Evolutionary conservation across 768 basidiomycete species (phyloP).

Genomic region (Floccularia luteovirens): DNA sequence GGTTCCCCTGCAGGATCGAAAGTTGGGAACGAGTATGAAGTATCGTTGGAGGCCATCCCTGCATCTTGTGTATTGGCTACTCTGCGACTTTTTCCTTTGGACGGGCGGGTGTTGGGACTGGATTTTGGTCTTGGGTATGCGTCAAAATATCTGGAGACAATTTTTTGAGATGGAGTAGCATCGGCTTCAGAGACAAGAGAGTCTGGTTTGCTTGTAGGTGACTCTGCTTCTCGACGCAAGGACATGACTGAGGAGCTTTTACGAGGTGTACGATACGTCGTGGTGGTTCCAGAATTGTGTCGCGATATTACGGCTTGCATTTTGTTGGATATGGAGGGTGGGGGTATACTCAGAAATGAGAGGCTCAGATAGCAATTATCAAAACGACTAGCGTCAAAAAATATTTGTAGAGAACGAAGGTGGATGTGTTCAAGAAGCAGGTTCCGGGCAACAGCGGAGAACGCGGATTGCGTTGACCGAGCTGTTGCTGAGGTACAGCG

Average conservation of each 20-base stretch:
- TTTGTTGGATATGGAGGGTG: no score
- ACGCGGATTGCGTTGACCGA: no score
- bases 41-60: conserved; percentile 13
- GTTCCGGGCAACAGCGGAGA: no score
- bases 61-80: no score
- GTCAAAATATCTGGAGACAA: conserved; percentile 40
- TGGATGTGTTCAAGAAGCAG: no score
- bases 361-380: no score
- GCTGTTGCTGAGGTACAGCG: no score
- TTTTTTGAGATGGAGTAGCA: no score
- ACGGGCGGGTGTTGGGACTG: conserved; percentile 21
- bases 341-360: no score
- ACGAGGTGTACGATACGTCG: conserved; percentile 34
- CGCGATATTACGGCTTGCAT: conserved; percentile 33
- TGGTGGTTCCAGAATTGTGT: conserved; percentile 20
- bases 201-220: conserved; percentile 16
- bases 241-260: conserved; percentile 55
- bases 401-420: no score
- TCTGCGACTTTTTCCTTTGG: conserved; percentile 20
- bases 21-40: conserved; percentile 34
- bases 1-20: conserved; percentile 24
- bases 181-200: no score
- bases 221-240: conserved; percentile 41
- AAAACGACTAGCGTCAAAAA: no score
- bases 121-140: conserved; percentile 33